Base-by-base conservation (phyloP, 2,329 filamentous ascomycete species). In the Trichoderma sp. region DNA sequence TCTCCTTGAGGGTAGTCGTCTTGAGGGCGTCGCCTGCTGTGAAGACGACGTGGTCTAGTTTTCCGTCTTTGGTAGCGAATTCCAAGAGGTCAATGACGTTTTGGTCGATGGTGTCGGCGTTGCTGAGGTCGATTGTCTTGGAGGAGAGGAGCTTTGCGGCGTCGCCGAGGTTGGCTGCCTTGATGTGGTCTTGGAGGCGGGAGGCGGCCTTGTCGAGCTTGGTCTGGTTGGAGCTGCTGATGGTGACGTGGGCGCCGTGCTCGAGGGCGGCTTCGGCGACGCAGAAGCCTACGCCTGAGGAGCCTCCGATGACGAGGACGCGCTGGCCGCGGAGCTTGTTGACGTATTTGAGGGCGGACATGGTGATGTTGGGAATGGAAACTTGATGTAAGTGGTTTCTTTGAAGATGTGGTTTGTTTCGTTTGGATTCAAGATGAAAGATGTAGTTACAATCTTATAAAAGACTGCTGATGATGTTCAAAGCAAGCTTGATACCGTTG, bases 231-330 rank as follows among this genome's bases (percentile, higher is more conserved):
- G 86, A 89, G 3, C 84, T 87, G n/a, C 84, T 83, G 71, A 90
- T 82, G 52, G 79, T 82, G 17, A 90, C 83, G n/a, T 72, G 73
- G 45, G 83, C 83, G 41, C 85, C 85, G 65, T 82, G 77, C 61
- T 84, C 82, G 48, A 89, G 72, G 15, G 79, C 77, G 2, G 81
- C 83, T 77, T 88, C 82, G 59, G 88, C 87, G 12, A 87, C 84
- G 63, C 77, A 81, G 68, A 81, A 85, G 39, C 88, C 88, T 47
- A 90, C 87, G 59, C 88, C 88, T 17, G 83, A 81, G 2, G 85
- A 84, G 47, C 86, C 88, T 51, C 88, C 88, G 54, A 90, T 80
- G 71, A 90, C 76, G 47, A 91, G 82, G 69, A 88, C 74, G 67
- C 75, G 77, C 48, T 72, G 72, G 68, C 71, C 69, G 21, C 74